Conservation (phyloP, 169 alveolate species). For the Cystoisospora suis region DNA sequence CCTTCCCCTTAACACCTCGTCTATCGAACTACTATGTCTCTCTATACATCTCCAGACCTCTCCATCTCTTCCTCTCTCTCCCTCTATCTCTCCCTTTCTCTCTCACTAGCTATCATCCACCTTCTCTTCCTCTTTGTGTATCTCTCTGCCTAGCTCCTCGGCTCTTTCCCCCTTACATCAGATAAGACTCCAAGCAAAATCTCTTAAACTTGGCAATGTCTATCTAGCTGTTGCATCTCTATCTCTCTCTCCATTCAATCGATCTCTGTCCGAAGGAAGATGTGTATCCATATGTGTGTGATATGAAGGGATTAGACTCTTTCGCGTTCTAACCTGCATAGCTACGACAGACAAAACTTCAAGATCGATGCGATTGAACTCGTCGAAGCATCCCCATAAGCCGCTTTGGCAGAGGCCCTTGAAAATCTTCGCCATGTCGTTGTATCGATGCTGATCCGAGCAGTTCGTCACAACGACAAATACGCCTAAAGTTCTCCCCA, state of each 20-base stretch:
- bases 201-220: too few species aligned
- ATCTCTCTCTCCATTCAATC: too few species aligned
- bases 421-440: slow-evolving; percentile 96
- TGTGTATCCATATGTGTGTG: neutral
- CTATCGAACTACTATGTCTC: neutral
- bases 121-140: neutral
- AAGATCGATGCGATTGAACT: slow-evolving; percentile 92
- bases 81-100: neutral
- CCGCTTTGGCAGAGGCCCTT: slow-evolving; percentile 91
- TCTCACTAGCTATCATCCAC: neutral
- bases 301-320: too few species aligned
- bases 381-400: slow-evolving; percentile 95
- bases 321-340: slow-evolving; percentile 76
- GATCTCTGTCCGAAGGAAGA: too few species aligned
- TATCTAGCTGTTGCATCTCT: too few species aligned
- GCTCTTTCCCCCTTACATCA: neutral
- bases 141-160: neutral
- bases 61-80: neutral
- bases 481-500: slow-evolving; percentile 95
- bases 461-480: slow-evolving; percentile 95
- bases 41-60: neutral
- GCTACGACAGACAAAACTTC: slow-evolving; percentile 95
- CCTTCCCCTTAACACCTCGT: neutral
- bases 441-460: slow-evolving; percentile 93
- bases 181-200: neutral